A percentile compares a stretch with the other conserved stretches of the same genome.
Evolutionary conservation across 2,329 filamentous ascomycete species (phyloP).

Genomic region (Microdochium bolleyi): DNA sequence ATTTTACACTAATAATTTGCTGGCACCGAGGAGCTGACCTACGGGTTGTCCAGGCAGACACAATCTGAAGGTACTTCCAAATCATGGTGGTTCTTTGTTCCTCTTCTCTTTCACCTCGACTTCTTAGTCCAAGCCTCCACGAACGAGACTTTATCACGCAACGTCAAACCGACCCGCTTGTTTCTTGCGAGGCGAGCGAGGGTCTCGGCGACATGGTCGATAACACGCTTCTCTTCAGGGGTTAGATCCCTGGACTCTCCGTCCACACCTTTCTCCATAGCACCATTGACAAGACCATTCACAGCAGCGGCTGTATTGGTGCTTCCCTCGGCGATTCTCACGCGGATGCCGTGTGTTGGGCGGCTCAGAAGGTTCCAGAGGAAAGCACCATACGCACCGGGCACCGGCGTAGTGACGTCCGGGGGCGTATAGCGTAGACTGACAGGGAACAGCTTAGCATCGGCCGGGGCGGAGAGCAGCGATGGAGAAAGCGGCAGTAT

Average conservation of each 20-base stretch:
- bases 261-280: slow-evolving; percentile 18
- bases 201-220: slow-evolving; percentile 77
- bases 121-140: slow-evolving; percentile 55
- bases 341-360: slow-evolving; percentile 82
- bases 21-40: too few relatives aligned
- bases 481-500: slow-evolving; percentile 78
- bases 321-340: slow-evolving; percentile 77
- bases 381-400: slow-evolving; percentile 63
- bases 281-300: slow-evolving; percentile 14
- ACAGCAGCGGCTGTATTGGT: slow-evolving; percentile 35
- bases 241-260: slow-evolving; percentile 22
- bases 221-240: slow-evolving; percentile 56
- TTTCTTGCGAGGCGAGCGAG: slow-evolving; percentile 81
- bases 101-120: slow-evolving; percentile 18
- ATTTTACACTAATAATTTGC: too few relatives aligned
- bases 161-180: slow-evolving; percentile 78
- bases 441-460: slow-evolving; percentile 79
- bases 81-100: slow-evolving; percentile 48
- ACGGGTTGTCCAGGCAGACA: too few relatives aligned
- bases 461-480: slow-evolving; percentile 57
- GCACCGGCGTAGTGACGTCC: slow-evolving; percentile 86
- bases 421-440: slow-evolving; percentile 82
- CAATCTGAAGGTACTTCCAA: slow-evolving; percentile 43
- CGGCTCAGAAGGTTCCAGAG: slow-evolving; percentile 80
- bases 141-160: slow-evolving; percentile 78